Evolutionary conservation across 176 grass and related monocot genomes (phyloP).

Genomic region (Urochloa ruziziensis): DNA sequence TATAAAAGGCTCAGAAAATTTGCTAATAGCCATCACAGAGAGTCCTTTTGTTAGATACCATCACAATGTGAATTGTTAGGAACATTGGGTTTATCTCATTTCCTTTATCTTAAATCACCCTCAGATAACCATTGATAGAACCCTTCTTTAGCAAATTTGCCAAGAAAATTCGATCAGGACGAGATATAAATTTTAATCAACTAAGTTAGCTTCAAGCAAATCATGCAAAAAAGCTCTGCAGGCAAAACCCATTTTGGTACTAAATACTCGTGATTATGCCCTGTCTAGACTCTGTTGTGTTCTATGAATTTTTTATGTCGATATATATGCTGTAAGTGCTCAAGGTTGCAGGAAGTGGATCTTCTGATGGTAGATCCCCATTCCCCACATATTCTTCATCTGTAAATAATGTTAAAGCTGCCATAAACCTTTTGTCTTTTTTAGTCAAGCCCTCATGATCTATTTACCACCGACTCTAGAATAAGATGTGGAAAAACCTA

Average conservation of each 20-base stretch:
- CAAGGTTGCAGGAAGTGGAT: constrained; percentile 30
- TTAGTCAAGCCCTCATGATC: constrained; percentile 42
- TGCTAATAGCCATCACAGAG: background rate
- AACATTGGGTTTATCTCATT: constrained; percentile 6
- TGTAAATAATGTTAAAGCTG: constrained; percentile 34
- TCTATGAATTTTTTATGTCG: constrained; percentile 34
- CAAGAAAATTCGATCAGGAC: background rate
- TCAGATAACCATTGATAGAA: background rate
- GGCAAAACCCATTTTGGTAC: constrained; percentile 14
- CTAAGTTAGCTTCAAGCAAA: background rate
- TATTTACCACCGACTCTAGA: constrained; percentile 14
- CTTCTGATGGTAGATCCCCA: constrained; percentile 29
- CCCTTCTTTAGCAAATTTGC: constrained; percentile 13
- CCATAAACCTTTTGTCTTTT: constrained; percentile 28
- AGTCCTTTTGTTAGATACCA: background rate
- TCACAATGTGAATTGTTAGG: constrained; percentile 1
- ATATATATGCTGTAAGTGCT: constrained; percentile 38
- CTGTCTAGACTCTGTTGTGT: constrained; percentile 26
- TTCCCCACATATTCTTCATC: constrained; percentile 25
- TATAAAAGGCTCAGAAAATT: background rate
- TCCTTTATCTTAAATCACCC: background rate
- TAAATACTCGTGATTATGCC: constrained; percentile 34
- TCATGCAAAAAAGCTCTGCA: constrained; percentile 15
- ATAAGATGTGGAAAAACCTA: constrained; percentile 16
- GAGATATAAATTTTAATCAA: constrained; percentile 15